Evolutionary conservation across 495 filamentous ascomycete genomes (phyloP).

Genomic region (Penicillium cinerascens): DNA sequence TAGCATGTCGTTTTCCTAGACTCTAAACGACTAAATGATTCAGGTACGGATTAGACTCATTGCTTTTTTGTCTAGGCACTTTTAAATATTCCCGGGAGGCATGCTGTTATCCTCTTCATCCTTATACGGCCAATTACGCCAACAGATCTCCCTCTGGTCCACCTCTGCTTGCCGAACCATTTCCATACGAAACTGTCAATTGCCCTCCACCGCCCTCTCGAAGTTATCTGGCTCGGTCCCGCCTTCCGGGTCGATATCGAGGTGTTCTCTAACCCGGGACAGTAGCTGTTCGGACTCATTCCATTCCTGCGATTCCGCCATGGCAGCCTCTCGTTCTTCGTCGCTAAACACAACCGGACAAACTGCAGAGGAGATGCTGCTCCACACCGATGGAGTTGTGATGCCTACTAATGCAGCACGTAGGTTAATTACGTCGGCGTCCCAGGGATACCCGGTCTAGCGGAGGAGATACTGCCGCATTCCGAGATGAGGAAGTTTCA

Average conservation of each 20-base stretch:
- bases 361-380: conserved; percentile 17
- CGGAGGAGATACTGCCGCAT: conserved; percentile 34
- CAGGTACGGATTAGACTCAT: no score
- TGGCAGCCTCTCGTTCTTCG: conserved; percentile 26
- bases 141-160: conserved; percentile 16
- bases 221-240: conserved; percentile 32
- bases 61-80: no score
- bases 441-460: conserved; percentile 35
- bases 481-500: conserved; percentile 28
- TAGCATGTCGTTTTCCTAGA: no score
- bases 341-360: conserved; percentile 30
- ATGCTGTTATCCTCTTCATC: conserved; percentile 10
- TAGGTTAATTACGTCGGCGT: conserved; percentile 35
- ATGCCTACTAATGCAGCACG: conserved; percentile 34
- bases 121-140: conserved; percentile 18
- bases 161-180: conserved; percentile 25
- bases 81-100: conserved; percentile 1
- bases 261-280: conserved; percentile 23
- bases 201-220: conserved; percentile 22
- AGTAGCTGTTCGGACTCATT: conserved; percentile 35
- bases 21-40: no score
- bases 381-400: conserved; percentile 29
- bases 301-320: conserved; percentile 33
- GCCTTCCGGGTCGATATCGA: conserved; percentile 29
- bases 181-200: conserved; percentile 24